Evolutionary conservation across 305 asterid genomes (phyloP).

Genomic region (Solanum hybrid): DNA sequence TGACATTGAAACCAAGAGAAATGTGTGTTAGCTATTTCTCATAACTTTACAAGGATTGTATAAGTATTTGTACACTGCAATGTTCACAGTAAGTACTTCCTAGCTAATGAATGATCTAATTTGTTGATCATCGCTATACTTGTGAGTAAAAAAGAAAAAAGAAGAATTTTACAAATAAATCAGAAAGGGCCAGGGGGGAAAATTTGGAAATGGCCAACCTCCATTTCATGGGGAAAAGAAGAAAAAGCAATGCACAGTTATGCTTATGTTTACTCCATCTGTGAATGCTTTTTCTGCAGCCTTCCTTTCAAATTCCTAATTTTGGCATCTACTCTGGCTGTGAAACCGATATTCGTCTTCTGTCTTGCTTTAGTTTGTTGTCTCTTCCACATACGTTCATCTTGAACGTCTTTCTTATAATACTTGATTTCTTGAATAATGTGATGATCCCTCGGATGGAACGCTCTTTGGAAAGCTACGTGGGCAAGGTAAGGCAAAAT

Average conservation of each 20-base stretch:
- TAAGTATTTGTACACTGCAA: slow-evolving; percentile 9
- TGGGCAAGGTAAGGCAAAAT: slow-evolving; percentile 66
- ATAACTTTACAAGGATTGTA: not conserved
- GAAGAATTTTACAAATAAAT: not conserved
- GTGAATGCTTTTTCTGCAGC: slow-evolving; percentile 45
- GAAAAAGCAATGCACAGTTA: not conserved
- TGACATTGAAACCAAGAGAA: not conserved
- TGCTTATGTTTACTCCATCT: not conserved
- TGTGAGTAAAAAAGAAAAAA: not conserved
- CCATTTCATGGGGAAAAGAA: not conserved
- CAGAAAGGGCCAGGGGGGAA: not conserved
- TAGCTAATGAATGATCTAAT: not conserved
- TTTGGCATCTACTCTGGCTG: slow-evolving; percentile 78
- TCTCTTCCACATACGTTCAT: slow-evolving; percentile 67
- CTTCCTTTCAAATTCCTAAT: slow-evolving; percentile 50
- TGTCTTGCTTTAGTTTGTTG: slow-evolving; percentile 55
- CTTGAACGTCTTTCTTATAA: slow-evolving; percentile 48
- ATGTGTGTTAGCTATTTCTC: slow-evolving; percentile 1
- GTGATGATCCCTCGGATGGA: slow-evolving; percentile 71
- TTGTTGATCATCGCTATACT: not conserved
- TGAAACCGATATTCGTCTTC: slow-evolving; percentile 60
- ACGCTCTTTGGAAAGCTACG: slow-evolving; percentile 47
- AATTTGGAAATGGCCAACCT: not conserved
- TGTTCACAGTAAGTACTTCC: not conserved
- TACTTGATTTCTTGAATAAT: slow-evolving; percentile 74